Conservation (phyloP, 1,139 yeast genomes). For the Starmera stellimalicola region DNA sequence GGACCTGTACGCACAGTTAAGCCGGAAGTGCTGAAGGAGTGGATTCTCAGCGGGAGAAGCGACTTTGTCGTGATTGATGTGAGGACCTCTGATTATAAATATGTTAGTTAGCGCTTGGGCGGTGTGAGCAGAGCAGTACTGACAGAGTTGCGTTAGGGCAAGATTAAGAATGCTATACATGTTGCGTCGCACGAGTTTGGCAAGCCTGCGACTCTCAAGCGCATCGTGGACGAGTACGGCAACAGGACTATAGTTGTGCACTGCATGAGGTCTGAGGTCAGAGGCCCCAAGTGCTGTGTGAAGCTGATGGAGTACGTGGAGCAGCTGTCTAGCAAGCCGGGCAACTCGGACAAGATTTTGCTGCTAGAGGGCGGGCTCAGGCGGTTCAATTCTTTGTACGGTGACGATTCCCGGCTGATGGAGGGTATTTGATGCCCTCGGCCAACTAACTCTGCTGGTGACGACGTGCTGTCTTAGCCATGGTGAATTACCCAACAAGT, state of each 20-base stretch:
- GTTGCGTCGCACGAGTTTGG: conserved; percentile 8
- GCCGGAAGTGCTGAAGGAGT: conserved; percentile 5
- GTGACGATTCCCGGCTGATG: conserved; percentile 7
- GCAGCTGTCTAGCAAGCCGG: conserved; percentile 1
- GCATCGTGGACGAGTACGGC: conserved; percentile 52
- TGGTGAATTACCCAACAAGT: too few relatives aligned
- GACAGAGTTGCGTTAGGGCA: too few relatives aligned
- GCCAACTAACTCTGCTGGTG: too few relatives aligned
- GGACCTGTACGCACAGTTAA: too few relatives aligned
- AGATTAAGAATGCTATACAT: conserved; percentile 7
- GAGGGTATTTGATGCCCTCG: not conserved
- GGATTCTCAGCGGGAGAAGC: conserved; percentile 5
- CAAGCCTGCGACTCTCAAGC: conserved; percentile 24
- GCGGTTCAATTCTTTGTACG: conserved; percentile 13
- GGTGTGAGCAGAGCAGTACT: too few relatives aligned
- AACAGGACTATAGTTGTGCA: conserved; percentile 10
- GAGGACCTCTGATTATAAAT: conserved; percentile 13
- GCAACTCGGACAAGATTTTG: conserved; percentile 9
- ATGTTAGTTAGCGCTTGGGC: too few relatives aligned
- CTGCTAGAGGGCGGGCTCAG: conserved; percentile 16
- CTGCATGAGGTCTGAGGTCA: conserved; percentile 17
- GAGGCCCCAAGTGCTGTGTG: conserved; percentile 12
- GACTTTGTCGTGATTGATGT: conserved; percentile 13
- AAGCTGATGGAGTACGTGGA: conserved; percentile 5
- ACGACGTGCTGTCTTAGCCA: too few relatives aligned